A percentile compares a stretch with the other conserved stretches of the same genome.
Conservation (phyloP, 306 rosid species). For the Fragaria nilgerrensis region DNA sequence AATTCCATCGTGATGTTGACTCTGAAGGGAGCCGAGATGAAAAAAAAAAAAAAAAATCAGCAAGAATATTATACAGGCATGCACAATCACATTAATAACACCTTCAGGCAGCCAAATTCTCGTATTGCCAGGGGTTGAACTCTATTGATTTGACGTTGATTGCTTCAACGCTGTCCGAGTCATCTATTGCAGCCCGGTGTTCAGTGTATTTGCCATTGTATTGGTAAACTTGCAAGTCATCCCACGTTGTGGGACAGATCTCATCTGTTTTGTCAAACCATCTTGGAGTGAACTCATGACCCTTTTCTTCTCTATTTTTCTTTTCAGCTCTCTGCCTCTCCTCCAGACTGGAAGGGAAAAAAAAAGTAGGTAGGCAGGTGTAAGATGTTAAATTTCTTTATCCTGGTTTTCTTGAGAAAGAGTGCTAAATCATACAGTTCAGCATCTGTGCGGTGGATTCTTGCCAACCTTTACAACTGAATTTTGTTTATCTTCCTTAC, state of each 20-base stretch:
- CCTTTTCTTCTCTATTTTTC: conserved; percentile 54
- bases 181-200: conserved; percentile 53
- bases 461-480: neutral
- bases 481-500: neutral
- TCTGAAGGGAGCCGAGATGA: conserved; percentile 4
- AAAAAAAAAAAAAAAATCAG: conserved; percentile 8
- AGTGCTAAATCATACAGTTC: neutral
- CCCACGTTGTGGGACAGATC: conserved; percentile 72
- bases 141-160: conserved; percentile 39
- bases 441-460: neutral
- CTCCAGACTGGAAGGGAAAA: conserved; percentile 51
- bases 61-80: conserved; percentile 15
- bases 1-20: conserved; percentile 6
- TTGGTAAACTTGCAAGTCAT: conserved; percentile 67
- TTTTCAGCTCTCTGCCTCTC: conserved; percentile 84
- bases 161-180: conserved; percentile 39
- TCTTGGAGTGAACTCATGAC: conserved; percentile 54
- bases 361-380: conserved; percentile 13
- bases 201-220: conserved; percentile 63
- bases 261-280: conserved; percentile 77
- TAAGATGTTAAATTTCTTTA: conserved; percentile 10
- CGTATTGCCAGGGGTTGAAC: conserved; percentile 82
- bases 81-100: conserved; percentile 1
- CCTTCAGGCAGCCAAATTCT: conserved; percentile 39
- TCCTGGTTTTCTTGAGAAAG: neutral